Evolutionary conservation across 805 yeast species (phyloP).

Genomic region (Candida sonorensis): DNA sequence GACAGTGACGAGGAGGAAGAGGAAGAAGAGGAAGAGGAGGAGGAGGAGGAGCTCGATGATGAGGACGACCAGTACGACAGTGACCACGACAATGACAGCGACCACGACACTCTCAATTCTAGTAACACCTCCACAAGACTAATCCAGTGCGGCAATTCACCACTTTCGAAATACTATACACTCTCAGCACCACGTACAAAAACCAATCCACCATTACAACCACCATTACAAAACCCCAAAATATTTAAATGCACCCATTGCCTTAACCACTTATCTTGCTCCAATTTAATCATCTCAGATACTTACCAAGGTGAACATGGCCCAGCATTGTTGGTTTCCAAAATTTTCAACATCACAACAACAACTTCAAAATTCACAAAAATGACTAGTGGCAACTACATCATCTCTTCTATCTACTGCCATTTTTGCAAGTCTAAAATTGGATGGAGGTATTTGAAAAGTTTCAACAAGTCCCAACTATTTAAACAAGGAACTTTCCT

Average conservation of each 20-base stretch:
- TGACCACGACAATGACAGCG: background rate
- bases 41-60: background rate
- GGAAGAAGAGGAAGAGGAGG: constrained; percentile 3
- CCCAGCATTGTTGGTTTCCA: constrained; percentile 46
- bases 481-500: constrained; percentile 60
- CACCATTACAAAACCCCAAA: too few relatives aligned
- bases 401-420: constrained; percentile 51
- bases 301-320: constrained; percentile 53
- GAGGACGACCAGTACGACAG: too few relatives aligned
- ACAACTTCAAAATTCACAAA: constrained; percentile 18
- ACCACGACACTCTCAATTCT: background rate
- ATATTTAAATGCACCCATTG: constrained; percentile 24
- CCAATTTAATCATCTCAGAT: constrained; percentile 23
- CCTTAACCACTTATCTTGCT: constrained; percentile 24
- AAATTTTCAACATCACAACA: constrained; percentile 28
- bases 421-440: constrained; percentile 44
- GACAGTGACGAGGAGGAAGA: constrained; percentile 13
- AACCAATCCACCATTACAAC: constrained; percentile 13
- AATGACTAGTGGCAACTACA: constrained; percentile 57
- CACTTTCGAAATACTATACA: too few relatives aligned
- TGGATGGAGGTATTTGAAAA: constrained; percentile 59
- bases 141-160: too few relatives aligned
- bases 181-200: too few relatives aligned
- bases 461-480: constrained; percentile 37
- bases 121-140: too few relatives aligned